phyloP scores from a whole-genome alignment of 1,139 yeast species.

The Yamadazyma sp. region DNA sequence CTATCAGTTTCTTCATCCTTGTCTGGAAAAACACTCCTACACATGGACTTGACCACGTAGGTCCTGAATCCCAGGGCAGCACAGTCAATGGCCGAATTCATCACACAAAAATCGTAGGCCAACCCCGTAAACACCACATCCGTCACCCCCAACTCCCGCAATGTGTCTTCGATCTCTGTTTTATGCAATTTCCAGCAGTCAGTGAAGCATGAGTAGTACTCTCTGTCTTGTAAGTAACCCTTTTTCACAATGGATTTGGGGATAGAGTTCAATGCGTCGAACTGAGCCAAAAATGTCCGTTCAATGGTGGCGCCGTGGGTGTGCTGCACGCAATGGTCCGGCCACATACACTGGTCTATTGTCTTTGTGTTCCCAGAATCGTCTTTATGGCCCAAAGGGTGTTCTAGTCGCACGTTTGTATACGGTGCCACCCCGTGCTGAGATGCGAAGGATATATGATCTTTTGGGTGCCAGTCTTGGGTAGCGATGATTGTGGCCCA shows the following conservation, averaged over 20 bases:
- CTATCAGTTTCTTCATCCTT: constrained; percentile 27
- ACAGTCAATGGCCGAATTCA: constrained; percentile 71
- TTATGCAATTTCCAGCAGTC: constrained; percentile 75
- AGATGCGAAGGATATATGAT: constrained; percentile 81
- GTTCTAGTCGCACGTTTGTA: constrained; percentile 46
- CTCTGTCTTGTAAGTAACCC: constrained; percentile 71
- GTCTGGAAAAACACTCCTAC: constrained; percentile 37
- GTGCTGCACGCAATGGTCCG: constrained; percentile 82
- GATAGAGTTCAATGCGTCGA: constrained; percentile 22
- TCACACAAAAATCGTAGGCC: constrained; percentile 85
- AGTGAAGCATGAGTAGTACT: constrained; percentile 85
- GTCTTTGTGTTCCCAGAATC: constrained; percentile 26
- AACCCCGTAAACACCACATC: constrained; percentile 77
- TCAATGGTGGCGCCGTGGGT: constrained; percentile 69
- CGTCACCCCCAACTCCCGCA: constrained; percentile 47
- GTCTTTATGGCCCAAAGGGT: constrained; percentile 46
- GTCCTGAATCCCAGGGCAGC: constrained; percentile 62
- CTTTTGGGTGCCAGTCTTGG: constrained; percentile 84
- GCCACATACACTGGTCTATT: constrained; percentile 68
- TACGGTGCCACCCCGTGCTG: constrained; percentile 60
- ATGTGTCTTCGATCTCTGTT: constrained; percentile 59
- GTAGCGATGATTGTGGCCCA: constrained; percentile 75
- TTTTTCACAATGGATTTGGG: constrained; percentile 56
- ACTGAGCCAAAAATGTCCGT: constrained; percentile 29
- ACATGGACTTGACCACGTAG: constrained; percentile 55